phyloP scores from a whole-genome alignment of 2,329 filamentous ascomycete genomes.

The Diplocarpon rosae region DNA sequence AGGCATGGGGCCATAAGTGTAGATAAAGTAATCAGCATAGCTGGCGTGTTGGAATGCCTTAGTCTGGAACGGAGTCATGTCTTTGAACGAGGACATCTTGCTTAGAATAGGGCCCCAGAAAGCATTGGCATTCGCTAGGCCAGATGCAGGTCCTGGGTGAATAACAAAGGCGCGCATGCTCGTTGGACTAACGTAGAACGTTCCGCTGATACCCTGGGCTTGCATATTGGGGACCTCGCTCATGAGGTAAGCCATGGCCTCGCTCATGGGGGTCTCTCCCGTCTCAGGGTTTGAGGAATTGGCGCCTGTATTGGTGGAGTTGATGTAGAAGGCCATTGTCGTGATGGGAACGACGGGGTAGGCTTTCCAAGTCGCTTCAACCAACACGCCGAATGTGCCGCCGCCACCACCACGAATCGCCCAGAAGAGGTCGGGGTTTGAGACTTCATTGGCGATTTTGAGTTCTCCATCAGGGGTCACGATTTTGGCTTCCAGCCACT shows the following conservation, averaged over 20 bases:
- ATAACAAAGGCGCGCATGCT: background rate
- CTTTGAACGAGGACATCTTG: background rate
- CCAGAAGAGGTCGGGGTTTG: constrained; percentile 19
- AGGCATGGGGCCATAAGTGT: background rate
- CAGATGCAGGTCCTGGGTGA: background rate
- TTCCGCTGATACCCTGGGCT: background rate
- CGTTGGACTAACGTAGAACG: background rate
- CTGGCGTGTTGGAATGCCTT: background rate
- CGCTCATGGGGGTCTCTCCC: background rate
- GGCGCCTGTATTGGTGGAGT: background rate
- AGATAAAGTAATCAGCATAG: background rate
- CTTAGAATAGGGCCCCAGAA: background rate
- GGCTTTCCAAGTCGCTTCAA: constrained; percentile 22
- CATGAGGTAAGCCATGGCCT: background rate
- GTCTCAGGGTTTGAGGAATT: background rate
- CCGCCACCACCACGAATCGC: constrained; percentile 24
- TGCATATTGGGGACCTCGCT: background rate
- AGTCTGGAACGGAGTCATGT: background rate
- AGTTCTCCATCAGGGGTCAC: constrained; percentile 24
- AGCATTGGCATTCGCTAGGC: background rate
- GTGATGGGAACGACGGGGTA: constrained; percentile 7
- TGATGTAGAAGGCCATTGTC: background rate
- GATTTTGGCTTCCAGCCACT: constrained; percentile 28
- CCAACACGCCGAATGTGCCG: constrained; percentile 22
- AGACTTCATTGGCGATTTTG: constrained; percentile 17